These are phyloP conservation scores for Ustilago curta DNA, from an alignment of 1,284 basidiomycete species.

Conservation along the genomic window DNA sequence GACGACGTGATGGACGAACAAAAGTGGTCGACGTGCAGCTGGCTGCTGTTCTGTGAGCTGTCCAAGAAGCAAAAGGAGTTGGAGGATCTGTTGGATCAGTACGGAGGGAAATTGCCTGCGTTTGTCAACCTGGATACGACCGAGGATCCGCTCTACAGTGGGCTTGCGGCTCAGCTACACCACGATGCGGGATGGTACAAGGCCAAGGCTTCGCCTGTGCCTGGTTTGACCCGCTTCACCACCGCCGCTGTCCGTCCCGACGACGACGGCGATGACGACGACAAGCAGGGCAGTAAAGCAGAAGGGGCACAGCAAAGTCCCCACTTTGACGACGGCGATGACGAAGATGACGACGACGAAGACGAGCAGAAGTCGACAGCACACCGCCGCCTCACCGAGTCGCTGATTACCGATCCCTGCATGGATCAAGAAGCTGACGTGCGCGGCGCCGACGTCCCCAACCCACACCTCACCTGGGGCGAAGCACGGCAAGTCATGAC, in stretches of 20 bases:
- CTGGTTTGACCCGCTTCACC: conserved; percentile 40
- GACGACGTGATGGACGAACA: conserved; percentile 68
- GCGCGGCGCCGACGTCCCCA: conserved; percentile 56
- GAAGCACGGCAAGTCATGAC: conserved; percentile 66
- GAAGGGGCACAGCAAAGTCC: background rate
- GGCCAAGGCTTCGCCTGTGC: conserved; percentile 36
- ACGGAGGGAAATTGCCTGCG: conserved; percentile 34
- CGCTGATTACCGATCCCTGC: conserved; percentile 51
- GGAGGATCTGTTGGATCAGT: conserved; percentile 47
- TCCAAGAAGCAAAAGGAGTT: conserved; percentile 57
- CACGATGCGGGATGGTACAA: conserved; percentile 50
- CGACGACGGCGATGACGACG: background rate
- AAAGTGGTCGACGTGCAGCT: conserved; percentile 66
- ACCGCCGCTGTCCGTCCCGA: background rate
- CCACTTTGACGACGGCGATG: conserved; percentile 6
- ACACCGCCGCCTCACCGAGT: conserved; percentile 37
- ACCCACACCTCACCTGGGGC: conserved; percentile 63
- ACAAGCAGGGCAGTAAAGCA: background rate
- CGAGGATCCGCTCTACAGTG: conserved; percentile 47
- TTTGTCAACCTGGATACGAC: conserved; percentile 31
- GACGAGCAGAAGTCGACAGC: conserved; percentile 25
- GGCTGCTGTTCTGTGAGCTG: conserved; percentile 62
- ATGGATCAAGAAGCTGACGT: conserved; percentile 53
- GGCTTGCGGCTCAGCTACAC: conserved; percentile 47
- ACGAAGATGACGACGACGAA: conserved; percentile 47